Evolutionary conservation across 2,329 filamentous ascomycete species (phyloP), one percentile per base, ranked within the genome.

Genomic region (Diplodia mutila): DNA sequence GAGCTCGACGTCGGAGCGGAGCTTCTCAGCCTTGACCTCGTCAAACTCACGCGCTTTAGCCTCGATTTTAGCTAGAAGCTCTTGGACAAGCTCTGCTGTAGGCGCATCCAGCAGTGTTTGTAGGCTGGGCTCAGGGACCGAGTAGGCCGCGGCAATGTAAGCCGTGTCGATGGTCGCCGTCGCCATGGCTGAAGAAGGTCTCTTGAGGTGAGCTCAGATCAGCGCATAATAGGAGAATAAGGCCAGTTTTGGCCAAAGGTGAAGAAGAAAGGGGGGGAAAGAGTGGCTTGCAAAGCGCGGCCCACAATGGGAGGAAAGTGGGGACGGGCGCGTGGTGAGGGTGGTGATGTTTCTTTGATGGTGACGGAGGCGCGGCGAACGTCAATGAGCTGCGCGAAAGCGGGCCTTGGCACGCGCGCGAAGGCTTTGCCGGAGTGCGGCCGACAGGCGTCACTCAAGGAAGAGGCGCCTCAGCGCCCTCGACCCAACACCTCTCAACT

Each of bases 1-100:
- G 8, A 98, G 86, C 82, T 98, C 94, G 53, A 99, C 95, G 74
- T 97, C 93, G 54, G 92, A 84, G 72, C 92, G 90, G 53, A 97
- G 85, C 81, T 97, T 98, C 71, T 97, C 92, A 11, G 94, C 90
- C 73, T 90, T 92, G 49, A 97, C 82, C 48, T 89, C 86, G 76
- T 97, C 93, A 73, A 88, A 90, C 74, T 97, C 93, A 73, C 90
- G 91, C 42, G 92, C 93, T 78, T 95, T 97, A 34, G 84, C 82
- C 27, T 90, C 86, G 65, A 98, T 87, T 29, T 91, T 90, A 70
- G 87, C 84, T 49, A 99, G 85, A 64, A 99, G 84, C 51, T 87
- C 83, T 68, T 87, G 85, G 71, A 97, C 91, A 29, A 97, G 87
- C 14, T 96, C 92, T 70, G 86, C 82, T 3, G 93, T 97, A 59